Conservation (phyloP, 2,329 filamentous ascomycete genomes). For the Diplocarpon mali region DNA sequence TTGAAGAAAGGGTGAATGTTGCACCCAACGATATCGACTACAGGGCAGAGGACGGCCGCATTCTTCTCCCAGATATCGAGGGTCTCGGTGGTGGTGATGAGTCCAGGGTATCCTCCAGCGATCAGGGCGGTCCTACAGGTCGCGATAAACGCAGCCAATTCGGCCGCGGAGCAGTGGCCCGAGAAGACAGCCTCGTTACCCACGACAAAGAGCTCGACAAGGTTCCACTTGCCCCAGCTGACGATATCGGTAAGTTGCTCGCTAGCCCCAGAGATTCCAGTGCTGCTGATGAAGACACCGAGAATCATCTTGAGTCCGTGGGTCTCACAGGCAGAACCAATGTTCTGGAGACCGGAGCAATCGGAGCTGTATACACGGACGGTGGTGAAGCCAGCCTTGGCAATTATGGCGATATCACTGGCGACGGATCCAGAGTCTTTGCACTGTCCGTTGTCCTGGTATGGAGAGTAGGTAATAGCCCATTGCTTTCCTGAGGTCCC, state of each 20-base stretch:
- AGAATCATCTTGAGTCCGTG: slow-evolving; percentile 70
- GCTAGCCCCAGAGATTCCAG: slow-evolving; percentile 45
- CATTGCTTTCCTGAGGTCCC: slow-evolving; percentile 34
- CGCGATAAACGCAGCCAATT: slow-evolving; percentile 61
- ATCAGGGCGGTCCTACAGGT: slow-evolving; percentile 53
- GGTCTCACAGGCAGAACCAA: slow-evolving; percentile 57
- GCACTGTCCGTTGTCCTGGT: slow-evolving; percentile 49
- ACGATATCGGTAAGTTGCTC: slow-evolving; percentile 62
- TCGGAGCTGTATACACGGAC: slow-evolving; percentile 87
- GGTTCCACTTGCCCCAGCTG: slow-evolving; percentile 56
- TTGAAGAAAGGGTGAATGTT: slow-evolving; percentile 98
- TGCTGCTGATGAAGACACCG: slow-evolving; percentile 71
- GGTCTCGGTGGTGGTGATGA: slow-evolving; percentile 78
- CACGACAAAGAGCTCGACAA: slow-evolving; percentile 71
- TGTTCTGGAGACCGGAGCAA: slow-evolving; percentile 68
- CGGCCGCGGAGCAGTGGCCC: slow-evolving; percentile 48
- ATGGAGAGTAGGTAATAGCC: slow-evolving; percentile 75
- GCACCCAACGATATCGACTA: slow-evolving; percentile 67
- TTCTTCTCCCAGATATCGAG: slow-evolving; percentile 63
- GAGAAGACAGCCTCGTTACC: slow-evolving; percentile 88
- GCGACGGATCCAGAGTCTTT: slow-evolving; percentile 49
- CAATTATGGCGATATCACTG: slow-evolving; percentile 50
- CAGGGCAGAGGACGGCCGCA: slow-evolving; percentile 52
- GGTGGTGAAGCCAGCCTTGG: slow-evolving; percentile 53
- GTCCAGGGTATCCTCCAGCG: slow-evolving; percentile 57